These are phyloP conservation scores for Paradendryphiella salina DNA, from an alignment of 2,329 filamentous ascomycete genomes.

Conservation along the genomic window DNA sequence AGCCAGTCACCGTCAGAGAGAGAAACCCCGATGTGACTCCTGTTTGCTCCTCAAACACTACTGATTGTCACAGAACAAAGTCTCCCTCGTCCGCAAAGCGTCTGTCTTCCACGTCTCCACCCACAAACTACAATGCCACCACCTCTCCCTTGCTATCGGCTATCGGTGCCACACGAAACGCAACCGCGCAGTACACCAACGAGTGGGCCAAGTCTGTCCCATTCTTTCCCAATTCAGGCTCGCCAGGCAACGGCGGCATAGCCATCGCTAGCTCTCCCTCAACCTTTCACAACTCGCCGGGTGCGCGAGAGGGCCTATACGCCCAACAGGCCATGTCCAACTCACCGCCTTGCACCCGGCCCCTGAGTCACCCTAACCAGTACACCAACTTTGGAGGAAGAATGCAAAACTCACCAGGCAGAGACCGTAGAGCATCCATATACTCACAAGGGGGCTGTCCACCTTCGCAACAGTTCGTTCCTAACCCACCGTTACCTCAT, in stretches of 20 bases:
- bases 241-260: slow-evolving; percentile 47
- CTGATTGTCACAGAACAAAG: slow-evolving; percentile 40
- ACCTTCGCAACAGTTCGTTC: slow-evolving; percentile 52
- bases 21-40: neutral
- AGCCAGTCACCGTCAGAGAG: neutral
- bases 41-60: slow-evolving; percentile 8
- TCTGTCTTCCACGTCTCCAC: slow-evolving; percentile 43
- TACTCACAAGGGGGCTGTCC: slow-evolving; percentile 52
- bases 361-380: slow-evolving; percentile 54
- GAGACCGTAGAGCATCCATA: slow-evolving; percentile 56
- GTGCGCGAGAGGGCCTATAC: slow-evolving; percentile 37
- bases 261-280: slow-evolving; percentile 53
- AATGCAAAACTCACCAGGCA: slow-evolving; percentile 39
- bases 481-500: slow-evolving; percentile 70
- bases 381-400: slow-evolving; percentile 50
- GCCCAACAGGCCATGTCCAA: slow-evolving; percentile 48
- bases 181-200: slow-evolving; percentile 47
- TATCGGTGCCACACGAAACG: slow-evolving; percentile 44
- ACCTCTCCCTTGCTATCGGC: slow-evolving; percentile 47
- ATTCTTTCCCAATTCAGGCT: slow-evolving; percentile 49
- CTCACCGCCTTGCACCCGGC: slow-evolving; percentile 43
- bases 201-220: slow-evolving; percentile 54
- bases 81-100: slow-evolving; percentile 42
- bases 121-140: slow-evolving; percentile 43
- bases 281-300: slow-evolving; percentile 42